Percentiles rank a stretch among this genome's conserved stretches.
Conservation (phyloP, 2,329 filamentous ascomycete species). For the Penicillium sumatraense region DNA sequence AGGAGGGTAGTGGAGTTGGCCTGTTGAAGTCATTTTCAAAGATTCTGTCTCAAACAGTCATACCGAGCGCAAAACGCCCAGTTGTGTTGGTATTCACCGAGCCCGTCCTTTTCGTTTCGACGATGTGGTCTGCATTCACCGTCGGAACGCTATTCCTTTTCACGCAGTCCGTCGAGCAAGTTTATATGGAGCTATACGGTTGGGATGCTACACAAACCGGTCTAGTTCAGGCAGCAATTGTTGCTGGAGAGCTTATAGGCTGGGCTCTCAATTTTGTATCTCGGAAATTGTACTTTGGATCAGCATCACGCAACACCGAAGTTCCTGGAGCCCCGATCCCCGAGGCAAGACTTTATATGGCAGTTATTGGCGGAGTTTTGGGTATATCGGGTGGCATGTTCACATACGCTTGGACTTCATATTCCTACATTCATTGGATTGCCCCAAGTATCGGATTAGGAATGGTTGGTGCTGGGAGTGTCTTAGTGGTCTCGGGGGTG, state of each 20-base stretch:
- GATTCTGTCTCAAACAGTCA: constrained; percentile 1
- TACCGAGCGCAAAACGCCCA: constrained; percentile 35
- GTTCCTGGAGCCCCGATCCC: constrained; percentile 42
- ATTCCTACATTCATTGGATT: constrained; percentile 32
- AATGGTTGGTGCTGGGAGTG: constrained; percentile 44
- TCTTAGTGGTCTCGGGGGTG: constrained; percentile 48
- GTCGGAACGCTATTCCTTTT: constrained; percentile 47
- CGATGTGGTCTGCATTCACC: constrained; percentile 46
- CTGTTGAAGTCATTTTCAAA: constrained; percentile 18
- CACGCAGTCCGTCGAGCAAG: constrained; percentile 43
- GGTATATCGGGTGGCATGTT: constrained; percentile 24
- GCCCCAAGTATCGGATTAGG: constrained; percentile 31
- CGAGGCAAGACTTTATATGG: constrained; percentile 45
- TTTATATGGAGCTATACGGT: constrained; percentile 33
- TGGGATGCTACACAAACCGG: constrained; percentile 29
- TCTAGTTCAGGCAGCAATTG: constrained; percentile 43
- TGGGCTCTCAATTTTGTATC: constrained; percentile 36
- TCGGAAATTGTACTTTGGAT: constrained; percentile 21
- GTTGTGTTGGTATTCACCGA: constrained; percentile 41
- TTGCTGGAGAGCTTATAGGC: constrained; percentile 44
- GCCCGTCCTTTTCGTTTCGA: constrained; percentile 45
- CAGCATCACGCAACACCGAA: constrained; percentile 38
- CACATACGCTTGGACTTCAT: constrained; percentile 35
- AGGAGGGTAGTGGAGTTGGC: not conserved
- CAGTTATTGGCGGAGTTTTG: constrained; percentile 29